A percentile compares a stretch with the other conserved stretches of the same genome.
phyloP scores from a whole-genome alignment of 2,329 filamentous ascomycete species.

The Colletotrichum musae region DNA sequence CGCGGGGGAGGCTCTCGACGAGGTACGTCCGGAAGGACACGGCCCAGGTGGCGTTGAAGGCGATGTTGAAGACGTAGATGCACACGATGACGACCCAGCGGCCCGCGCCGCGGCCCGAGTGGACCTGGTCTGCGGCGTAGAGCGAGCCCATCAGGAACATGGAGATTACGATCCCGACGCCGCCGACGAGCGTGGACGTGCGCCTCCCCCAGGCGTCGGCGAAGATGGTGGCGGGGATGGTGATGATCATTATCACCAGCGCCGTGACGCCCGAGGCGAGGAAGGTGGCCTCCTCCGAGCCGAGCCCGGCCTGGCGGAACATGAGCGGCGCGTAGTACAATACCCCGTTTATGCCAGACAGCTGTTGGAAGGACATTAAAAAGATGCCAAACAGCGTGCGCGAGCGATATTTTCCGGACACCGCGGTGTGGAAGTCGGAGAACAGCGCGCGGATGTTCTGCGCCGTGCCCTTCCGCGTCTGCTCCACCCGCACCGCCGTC shows the following conservation, averaged over 20 bases:
- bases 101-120: conserved; percentile 52
- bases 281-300: conserved; percentile 65
- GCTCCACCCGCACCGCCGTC: conserved; percentile 41
- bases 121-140: conserved; percentile 60
- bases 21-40: conserved; percentile 65
- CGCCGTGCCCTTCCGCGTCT: conserved; percentile 47
- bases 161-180: conserved; percentile 61
- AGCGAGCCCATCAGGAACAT: conserved; percentile 69
- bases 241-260: conserved; percentile 68
- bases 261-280: conserved; percentile 72
- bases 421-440: conserved; percentile 45
- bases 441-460: conserved; percentile 47
- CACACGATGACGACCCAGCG: conserved; percentile 66
- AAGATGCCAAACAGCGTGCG: conserved; percentile 70
- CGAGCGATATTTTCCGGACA: conserved; percentile 52
- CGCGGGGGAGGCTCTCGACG: conserved; percentile 69
- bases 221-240: conserved; percentile 67
- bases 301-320: conserved; percentile 72
- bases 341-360: conserved; percentile 73
- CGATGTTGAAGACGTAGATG: conserved; percentile 64
- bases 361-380: conserved; percentile 67
- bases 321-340: conserved; percentile 73
- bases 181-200: conserved; percentile 66
- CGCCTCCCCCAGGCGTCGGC: conserved; percentile 71
- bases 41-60: conserved; percentile 65